These are phyloP conservation scores for Diplodia scrobiculata DNA, from an alignment of 2,329 filamentous ascomycete genomes.

Conservation along the genomic window DNA sequence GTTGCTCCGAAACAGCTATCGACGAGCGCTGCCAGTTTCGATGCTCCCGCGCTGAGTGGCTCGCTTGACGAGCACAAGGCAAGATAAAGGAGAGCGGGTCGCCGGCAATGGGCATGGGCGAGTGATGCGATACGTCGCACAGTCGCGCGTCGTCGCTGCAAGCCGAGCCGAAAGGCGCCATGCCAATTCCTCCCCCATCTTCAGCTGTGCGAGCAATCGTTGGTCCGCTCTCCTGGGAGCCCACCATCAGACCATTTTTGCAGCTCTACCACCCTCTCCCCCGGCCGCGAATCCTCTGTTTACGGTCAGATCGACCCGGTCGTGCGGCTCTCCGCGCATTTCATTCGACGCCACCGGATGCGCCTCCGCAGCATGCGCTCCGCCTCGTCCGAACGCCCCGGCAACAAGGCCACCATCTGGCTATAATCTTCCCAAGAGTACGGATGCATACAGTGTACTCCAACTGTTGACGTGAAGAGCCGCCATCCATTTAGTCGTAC, in stretches of 20 bases:
- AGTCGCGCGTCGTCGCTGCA: conserved; percentile 16
- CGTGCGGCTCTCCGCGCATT: conserved; percentile 6
- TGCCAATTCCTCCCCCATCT: conserved; percentile 10
- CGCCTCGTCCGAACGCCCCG: neutral
- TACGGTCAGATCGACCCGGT: conserved; percentile 7
- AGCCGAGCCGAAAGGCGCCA: conserved; percentile 17
- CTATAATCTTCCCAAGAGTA: neutral
- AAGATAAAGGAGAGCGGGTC: neutral
- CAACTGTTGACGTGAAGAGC: neutral
- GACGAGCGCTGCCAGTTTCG: neutral
- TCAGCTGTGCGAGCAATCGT: conserved; percentile 4
- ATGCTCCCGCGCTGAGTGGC: neutral
- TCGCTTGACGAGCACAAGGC: neutral
- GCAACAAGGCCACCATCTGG: neutral
- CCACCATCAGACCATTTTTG: conserved; percentile 18
- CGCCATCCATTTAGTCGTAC: neutral
- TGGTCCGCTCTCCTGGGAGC: neutral
- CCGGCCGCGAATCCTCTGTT: conserved; percentile 10
- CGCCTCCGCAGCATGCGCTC: neutral
- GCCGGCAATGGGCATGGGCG: neutral
- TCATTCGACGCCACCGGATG: conserved; percentile 13
- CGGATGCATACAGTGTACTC: neutral
- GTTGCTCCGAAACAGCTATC: neutral
- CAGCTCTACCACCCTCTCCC: conserved; percentile 18
- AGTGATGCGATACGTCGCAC: conserved; percentile 23